Evolutionary conservation across 2,329 filamentous ascomycete species (phyloP).

Genomic region (Trichoderma hamatum): DNA sequence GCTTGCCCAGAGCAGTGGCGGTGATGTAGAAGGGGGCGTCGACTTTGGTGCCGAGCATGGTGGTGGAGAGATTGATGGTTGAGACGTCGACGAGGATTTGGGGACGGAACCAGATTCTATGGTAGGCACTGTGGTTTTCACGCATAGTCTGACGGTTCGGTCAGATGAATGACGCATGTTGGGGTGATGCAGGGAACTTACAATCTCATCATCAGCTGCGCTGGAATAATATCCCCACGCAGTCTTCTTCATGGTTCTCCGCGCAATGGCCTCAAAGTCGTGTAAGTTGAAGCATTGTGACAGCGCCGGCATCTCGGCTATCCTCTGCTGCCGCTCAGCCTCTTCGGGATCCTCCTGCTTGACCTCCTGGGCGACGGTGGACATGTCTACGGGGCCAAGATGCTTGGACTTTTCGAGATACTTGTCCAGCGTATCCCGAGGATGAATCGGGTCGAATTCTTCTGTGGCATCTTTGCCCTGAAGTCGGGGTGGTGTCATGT

Average conservation of each 20-base stretch:
- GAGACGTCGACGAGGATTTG: slow-evolving; percentile 87
- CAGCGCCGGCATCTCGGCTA: slow-evolving; percentile 74
- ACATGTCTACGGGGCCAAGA: slow-evolving; percentile 86
- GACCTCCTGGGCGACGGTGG: slow-evolving; percentile 71
- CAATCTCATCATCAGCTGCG: slow-evolving; percentile 64
- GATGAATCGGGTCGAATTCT: slow-evolving; percentile 86
- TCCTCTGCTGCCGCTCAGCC: slow-evolving; percentile 70
- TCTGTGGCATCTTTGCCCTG: slow-evolving; percentile 89
- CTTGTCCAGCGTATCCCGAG: slow-evolving; percentile 83
- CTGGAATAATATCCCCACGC: slow-evolving; percentile 98
- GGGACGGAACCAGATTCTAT: slow-evolving; percentile 96
- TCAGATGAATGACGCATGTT: neutral
- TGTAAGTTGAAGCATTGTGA: slow-evolving; percentile 91
- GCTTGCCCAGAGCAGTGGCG: slow-evolving; percentile 91
- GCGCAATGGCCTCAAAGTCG: slow-evolving; percentile 94
- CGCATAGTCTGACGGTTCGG: slow-evolving; percentile 70
- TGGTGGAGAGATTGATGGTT: slow-evolving; percentile 82
- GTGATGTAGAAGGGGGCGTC: slow-evolving; percentile 95
- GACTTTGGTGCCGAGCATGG: slow-evolving; percentile 86
- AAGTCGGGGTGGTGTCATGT: neutral
- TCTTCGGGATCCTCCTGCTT: slow-evolving; percentile 67
- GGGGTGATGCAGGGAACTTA: slow-evolving; percentile 29
- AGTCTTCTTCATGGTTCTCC: slow-evolving; percentile 88
- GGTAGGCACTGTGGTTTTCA: slow-evolving; percentile 94
- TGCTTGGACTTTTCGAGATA: slow-evolving; percentile 86